Base-by-base conservation (phyloP, 1,284 basidiomycete genomes). In the Puccinia coronata region DNA sequence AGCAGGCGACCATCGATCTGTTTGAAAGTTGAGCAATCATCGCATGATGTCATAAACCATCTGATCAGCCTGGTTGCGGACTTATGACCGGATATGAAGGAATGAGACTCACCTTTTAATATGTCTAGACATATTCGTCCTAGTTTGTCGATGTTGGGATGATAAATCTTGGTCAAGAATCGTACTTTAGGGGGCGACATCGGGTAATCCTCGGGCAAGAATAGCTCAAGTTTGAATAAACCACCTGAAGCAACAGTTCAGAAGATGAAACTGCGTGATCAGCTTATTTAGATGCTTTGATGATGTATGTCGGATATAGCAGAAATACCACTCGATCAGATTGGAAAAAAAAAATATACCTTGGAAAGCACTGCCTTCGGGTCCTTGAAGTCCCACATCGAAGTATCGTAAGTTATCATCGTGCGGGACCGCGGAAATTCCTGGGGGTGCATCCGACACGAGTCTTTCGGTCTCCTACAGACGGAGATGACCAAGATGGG, bases 111-210 rank as follows among this genome's bases (percentile, higher is more conserved):
- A 92, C 93, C 93, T 89, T 98, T 98, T 85, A 98, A 89, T 85
- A 99, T 99, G 87, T 99, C 97, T 82, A 99, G 88, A 87, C 97
- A 99, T 88, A 99, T 99, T 34, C 96, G 91, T 39, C 96, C 96
- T 59, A 99, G 92, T 87, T 98, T 98, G 88, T 98, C 96, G 87
- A 99, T 99, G 88, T 99, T 99, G 51, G 97, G 97, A 88, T 99
- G 97, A 89, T 99, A 99, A 89, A 99, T 97, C 92, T 97, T 97
- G 82, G 96, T 98, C 84, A 98, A 88, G 89, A 99, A 99, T 83
- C 97, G 91, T 81, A 99, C 97, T 88, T 98, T 99, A 43, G 97
- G 97, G 0, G 97, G 96, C 75, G 93, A 93, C 96, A 99, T 98
- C 0, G 96, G 96, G 87, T 99, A 99, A 86, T 98, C 96, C 87